phyloP scores from a whole-genome alignment of 2,329 filamentous ascomycete genomes.

The Coniosporium tulheliwenetii region DNA sequence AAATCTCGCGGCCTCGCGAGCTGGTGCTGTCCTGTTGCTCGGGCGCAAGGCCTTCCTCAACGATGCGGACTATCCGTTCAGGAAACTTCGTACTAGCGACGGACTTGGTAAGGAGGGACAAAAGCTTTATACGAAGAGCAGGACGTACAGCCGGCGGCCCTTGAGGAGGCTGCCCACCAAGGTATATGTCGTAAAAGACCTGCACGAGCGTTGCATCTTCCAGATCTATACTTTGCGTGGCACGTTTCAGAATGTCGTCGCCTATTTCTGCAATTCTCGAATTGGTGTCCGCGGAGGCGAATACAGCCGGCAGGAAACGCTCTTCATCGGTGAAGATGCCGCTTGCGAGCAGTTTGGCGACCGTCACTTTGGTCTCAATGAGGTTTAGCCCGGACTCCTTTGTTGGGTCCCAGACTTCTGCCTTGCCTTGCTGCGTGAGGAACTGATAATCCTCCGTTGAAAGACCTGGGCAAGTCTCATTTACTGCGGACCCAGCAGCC shows the following conservation, averaged over 20 bases:
- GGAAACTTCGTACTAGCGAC: slow-evolving; percentile 55
- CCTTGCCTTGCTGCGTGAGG: slow-evolving; percentile 48
- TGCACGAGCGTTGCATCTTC: slow-evolving; percentile 51
- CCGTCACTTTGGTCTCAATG: slow-evolving; percentile 52
- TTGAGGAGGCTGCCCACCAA: slow-evolving; percentile 29
- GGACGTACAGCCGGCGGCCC: slow-evolving; percentile 36
- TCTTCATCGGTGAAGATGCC: slow-evolving; percentile 74
- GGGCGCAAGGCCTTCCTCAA: slow-evolving; percentile 47
- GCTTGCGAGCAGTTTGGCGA: slow-evolving; percentile 60
- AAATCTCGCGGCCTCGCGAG: slow-evolving; percentile 52
- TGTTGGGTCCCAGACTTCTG: slow-evolving; percentile 51
- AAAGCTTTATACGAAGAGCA: slow-evolving; percentile 60
- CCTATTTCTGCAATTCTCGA: slow-evolving; percentile 70
- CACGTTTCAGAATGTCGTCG: slow-evolving; percentile 77
- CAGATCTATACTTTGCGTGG: slow-evolving; percentile 48
- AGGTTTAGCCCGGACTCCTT: slow-evolving; percentile 47
- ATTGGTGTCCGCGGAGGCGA: slow-evolving; percentile 69
- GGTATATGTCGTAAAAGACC: slow-evolving; percentile 58
- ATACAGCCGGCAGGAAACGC: slow-evolving; percentile 69
- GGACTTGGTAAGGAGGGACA: slow-evolving; percentile 64
- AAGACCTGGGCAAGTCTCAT: slow-evolving; percentile 42
- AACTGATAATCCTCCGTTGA: slow-evolving; percentile 53
- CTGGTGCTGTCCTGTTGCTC: slow-evolving; percentile 16
- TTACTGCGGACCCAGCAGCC: slow-evolving; percentile 21
- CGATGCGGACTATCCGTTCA: slow-evolving; percentile 50